Conservation (phyloP, 2,329 filamentous ascomycete species). For the Apiospora koreana region DNA sequence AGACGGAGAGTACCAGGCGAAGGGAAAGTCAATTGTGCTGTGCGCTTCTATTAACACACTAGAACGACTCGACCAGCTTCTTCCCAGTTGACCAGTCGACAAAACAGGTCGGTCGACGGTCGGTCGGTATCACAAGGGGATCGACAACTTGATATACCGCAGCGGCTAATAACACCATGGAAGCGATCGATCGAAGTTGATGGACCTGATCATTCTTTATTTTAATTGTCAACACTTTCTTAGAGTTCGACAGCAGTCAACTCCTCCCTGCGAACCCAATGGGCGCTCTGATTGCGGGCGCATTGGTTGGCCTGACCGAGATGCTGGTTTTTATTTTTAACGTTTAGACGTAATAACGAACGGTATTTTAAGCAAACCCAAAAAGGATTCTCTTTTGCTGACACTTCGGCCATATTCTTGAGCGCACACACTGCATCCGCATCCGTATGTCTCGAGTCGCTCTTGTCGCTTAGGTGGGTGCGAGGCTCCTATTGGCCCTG, state of each 20-base stretch:
- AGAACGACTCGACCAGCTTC: neutral
- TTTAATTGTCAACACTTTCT: neutral
- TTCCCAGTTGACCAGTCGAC: neutral
- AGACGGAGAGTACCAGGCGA: neutral
- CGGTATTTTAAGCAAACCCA: neutral
- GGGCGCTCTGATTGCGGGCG: neutral
- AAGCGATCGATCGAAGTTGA: neutral
- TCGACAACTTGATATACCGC: neutral
- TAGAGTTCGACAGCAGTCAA: neutral
- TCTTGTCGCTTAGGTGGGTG: neutral
- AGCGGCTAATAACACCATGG: neutral
- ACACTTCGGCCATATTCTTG: neutral
- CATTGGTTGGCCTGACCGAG: neutral
- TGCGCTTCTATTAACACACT: neutral
- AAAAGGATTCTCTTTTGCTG: neutral
- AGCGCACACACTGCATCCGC: neutral
- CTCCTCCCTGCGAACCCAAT: neutral
- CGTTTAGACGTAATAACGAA: constrained; percentile 4
- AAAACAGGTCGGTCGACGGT: neutral
- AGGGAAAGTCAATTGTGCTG: neutral
- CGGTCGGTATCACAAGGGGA: neutral
- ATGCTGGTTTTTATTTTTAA: neutral
- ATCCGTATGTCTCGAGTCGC: neutral
- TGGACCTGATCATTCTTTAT: neutral
- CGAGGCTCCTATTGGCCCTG: neutral